Conservation (phyloP, 1,284 basidiomycete genomes). For the Stereum hirsutum region DNA sequence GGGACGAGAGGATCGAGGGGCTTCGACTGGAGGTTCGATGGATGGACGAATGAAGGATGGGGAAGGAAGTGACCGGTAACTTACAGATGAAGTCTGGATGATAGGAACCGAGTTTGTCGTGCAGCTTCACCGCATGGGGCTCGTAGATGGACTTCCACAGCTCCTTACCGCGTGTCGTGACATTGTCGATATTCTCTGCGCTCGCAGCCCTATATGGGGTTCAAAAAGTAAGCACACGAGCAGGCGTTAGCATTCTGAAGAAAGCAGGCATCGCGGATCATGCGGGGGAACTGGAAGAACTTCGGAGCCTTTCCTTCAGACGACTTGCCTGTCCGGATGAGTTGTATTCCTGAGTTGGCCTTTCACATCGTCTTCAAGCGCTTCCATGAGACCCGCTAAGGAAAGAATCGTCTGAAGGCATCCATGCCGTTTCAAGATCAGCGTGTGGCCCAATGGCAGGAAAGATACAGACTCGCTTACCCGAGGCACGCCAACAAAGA, state of each 20-base stretch:
- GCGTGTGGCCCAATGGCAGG: neutral
- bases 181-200: conserved; percentile 56
- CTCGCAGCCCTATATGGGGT: conserved; percentile 46
- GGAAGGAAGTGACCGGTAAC: too few relatives aligned
- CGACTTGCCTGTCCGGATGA: conserved; percentile 46
- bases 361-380: conserved; percentile 74
- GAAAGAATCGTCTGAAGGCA: conserved; percentile 75
- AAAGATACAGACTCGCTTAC: conserved; percentile 32
- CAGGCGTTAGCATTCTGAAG: neutral
- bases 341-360: conserved; percentile 55
- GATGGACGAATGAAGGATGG: too few relatives aligned
- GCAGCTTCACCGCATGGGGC: conserved; percentile 84
- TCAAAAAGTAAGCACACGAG: neutral
- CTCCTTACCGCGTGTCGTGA: conserved; percentile 53
- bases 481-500: conserved; percentile 88
- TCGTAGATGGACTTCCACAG: conserved; percentile 92
- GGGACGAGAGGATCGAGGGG: too few relatives aligned
- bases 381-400: conserved; percentile 66
- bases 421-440: neutral
- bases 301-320: conserved; percentile 4
- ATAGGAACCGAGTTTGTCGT: conserved; percentile 80
- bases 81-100: conserved; percentile 80
- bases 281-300: neutral
- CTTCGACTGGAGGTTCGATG: too few relatives aligned
- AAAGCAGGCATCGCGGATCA: neutral